phyloP scores from a whole-genome alignment of 768 basidiomycete species.

The Pisolithus albus region DNA sequence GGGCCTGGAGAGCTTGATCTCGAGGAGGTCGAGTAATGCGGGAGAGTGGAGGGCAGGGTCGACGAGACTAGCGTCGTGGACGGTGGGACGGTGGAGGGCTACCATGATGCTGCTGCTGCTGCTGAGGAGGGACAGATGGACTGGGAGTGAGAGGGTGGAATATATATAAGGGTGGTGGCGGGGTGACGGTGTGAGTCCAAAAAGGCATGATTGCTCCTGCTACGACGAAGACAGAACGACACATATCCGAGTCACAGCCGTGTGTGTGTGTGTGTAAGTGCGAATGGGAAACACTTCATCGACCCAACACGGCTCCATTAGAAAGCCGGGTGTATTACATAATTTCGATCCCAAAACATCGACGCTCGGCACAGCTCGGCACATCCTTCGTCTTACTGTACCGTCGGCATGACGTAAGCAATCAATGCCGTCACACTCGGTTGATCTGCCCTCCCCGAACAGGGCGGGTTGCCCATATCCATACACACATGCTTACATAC shows the following conservation, averaged over 20 bases:
- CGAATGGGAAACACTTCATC: too few species aligned
- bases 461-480: not conserved
- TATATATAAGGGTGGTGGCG: constrained; percentile 1
- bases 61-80: constrained; percentile 50
- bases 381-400: not conserved
- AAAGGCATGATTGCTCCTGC: constrained; percentile 15
- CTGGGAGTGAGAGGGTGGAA: not conserved
- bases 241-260: not conserved
- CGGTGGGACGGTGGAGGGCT: constrained; percentile 19
- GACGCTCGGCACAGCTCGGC: constrained; percentile 5
- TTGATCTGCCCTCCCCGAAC: not conserved
- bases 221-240: not conserved
- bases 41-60: constrained; percentile 58
- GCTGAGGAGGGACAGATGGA: constrained; percentile 1
- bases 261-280: not conserved
- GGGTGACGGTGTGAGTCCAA: constrained; percentile 5
- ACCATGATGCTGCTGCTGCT: constrained; percentile 4
- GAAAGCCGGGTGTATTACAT: constrained; percentile 2
- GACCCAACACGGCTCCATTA: not conserved
- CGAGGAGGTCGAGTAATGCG: constrained; percentile 61
- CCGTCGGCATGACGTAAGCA: constrained; percentile 3
- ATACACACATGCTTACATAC: not conserved
- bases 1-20: constrained; percentile 52
- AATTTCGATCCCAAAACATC: constrained; percentile 3
- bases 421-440: not conserved